Evolutionary conservation across 2,329 filamentous ascomycete species (phyloP).

Genomic region (Helotiales sp.): DNA sequence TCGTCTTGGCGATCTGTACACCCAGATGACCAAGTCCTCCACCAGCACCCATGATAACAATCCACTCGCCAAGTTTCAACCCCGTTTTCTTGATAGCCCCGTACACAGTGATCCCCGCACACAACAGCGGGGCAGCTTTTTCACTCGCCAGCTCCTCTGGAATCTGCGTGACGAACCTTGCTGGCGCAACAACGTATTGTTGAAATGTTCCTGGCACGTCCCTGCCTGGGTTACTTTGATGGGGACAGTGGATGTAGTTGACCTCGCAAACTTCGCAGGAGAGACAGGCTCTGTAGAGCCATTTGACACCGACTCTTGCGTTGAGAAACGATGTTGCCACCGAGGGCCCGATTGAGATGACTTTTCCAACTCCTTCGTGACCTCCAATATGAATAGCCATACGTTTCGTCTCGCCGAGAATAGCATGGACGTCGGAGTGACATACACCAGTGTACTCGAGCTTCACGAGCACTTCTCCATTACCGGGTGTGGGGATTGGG

Average conservation of each 20-base stretch:
- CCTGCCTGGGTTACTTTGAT: constrained; percentile 58
- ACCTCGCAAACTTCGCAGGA: constrained; percentile 45
- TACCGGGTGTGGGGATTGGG: not conserved
- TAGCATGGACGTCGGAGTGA: constrained; percentile 9
- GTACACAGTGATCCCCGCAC: constrained; percentile 72
- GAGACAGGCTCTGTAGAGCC: constrained; percentile 50
- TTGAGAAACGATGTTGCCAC: constrained; percentile 57
- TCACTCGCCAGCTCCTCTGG: constrained; percentile 35
- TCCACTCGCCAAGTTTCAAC: constrained; percentile 30
- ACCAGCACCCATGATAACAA: constrained; percentile 21
- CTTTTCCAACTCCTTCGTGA: not conserved
- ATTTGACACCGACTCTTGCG: constrained; percentile 66
- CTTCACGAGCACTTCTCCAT: constrained; percentile 7
- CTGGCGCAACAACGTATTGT: constrained; percentile 46
- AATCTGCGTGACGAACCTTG: constrained; percentile 57
- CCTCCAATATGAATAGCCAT: constrained; percentile 4
- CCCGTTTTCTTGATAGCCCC: constrained; percentile 58
- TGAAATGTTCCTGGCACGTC: constrained; percentile 43
- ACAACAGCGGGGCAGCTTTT: constrained; percentile 64
- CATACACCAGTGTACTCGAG: constrained; percentile 9
- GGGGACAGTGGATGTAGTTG: constrained; percentile 50
- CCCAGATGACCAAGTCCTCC: constrained; percentile 22
- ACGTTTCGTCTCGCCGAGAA: constrained; percentile 23
- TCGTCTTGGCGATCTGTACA: constrained; percentile 20
- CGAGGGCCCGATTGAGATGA: constrained; percentile 32